phyloP scores from a whole-genome alignment of 2,329 filamentous ascomycete species.

The Aspergillus thermomutatus region DNA sequence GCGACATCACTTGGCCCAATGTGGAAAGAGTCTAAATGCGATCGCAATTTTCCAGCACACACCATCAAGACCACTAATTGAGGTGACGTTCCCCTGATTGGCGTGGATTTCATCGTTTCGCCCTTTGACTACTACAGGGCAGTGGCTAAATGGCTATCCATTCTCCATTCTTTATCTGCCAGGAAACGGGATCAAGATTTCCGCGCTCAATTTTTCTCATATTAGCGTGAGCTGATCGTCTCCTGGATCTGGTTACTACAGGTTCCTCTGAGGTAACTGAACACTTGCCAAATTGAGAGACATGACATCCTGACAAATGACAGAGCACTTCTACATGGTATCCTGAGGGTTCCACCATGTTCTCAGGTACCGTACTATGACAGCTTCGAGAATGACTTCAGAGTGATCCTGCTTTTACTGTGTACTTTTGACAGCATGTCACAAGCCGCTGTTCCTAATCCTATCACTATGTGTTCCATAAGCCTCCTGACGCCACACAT shows the following conservation, averaged over 20 bases:
- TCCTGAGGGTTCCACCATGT: background rate
- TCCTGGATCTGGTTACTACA: background rate
- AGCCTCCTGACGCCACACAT: background rate
- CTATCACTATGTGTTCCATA: background rate
- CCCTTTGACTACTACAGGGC: background rate
- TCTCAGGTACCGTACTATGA: background rate
- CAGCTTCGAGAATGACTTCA: background rate
- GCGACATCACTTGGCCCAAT: constrained; percentile 20
- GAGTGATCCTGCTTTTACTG: background rate
- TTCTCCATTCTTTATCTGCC: background rate
- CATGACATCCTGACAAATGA: background rate
- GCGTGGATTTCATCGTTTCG: background rate
- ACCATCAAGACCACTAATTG: constrained; percentile 2
- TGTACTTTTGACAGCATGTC: background rate
- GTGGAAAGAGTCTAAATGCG: constrained; percentile 26
- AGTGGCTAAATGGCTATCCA: background rate
- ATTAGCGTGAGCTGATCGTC: background rate
- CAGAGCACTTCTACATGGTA: background rate
- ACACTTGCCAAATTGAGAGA: background rate
- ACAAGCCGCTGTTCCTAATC: background rate
- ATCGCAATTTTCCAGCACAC: constrained; percentile 23
- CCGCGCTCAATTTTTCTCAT: background rate
- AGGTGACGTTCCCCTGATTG: constrained; percentile 2
- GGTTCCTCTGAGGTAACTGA: background rate
- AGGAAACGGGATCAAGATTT: background rate